Conservation (phyloP, 2,329 filamentous ascomycete genomes). For the Pseudogymnoascus sp. region DNA sequence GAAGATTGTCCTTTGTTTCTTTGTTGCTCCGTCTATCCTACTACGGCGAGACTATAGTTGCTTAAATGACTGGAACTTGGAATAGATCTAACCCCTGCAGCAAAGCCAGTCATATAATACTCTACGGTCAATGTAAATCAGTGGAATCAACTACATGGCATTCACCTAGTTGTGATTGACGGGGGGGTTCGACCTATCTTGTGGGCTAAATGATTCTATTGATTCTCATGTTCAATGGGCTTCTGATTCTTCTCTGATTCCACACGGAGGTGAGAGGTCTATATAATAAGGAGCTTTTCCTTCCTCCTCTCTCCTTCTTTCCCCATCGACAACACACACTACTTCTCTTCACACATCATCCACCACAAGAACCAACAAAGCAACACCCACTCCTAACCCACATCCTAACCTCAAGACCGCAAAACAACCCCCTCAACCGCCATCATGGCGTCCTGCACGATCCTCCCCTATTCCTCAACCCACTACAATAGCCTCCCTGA, state of each 20-base stretch:
- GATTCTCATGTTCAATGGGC: not conserved
- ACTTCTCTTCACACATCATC: not conserved
- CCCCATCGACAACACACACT: not conserved
- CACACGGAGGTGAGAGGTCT: not conserved
- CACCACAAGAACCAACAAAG: not conserved
- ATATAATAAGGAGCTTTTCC: not conserved
- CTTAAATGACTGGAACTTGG: not conserved
- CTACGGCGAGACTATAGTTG: not conserved
- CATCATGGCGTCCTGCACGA: not conserved
- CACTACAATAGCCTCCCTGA: not conserved
- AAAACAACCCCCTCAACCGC: not conserved
- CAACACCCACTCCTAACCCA: not conserved
- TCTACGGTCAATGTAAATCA: not conserved
- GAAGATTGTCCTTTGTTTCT: not conserved
- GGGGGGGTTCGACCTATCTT: not conserved
- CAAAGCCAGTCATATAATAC: not conserved
- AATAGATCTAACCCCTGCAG: not conserved
- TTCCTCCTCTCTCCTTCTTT: not conserved
- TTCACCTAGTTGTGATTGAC: not conserved
- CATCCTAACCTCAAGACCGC: not conserved
- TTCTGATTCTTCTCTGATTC: not conserved
- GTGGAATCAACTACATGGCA: not conserved
- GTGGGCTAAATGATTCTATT: not conserved
- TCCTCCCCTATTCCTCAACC: not conserved
- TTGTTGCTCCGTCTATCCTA: not conserved